Percentiles rank a stretch among this genome's conserved stretches.
Evolutionary conservation across 345 rosid genomes (phyloP).

Genomic region (Salix udensis): DNA sequence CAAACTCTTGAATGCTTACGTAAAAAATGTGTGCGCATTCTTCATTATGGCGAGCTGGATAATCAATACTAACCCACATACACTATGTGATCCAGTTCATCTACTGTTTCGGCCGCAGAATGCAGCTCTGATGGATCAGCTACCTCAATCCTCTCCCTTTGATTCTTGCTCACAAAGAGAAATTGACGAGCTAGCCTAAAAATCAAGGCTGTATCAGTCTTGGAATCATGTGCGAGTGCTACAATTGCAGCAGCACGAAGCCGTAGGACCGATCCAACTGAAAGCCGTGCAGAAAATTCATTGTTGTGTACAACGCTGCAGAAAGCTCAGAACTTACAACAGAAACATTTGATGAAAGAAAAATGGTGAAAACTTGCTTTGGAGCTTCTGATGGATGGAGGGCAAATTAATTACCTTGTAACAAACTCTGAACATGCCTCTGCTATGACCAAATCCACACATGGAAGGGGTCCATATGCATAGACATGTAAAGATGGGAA

Average conservation of each 20-base stretch:
- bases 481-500: conserved; percentile 72
- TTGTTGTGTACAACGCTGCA: conserved; percentile 78
- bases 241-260: conserved; percentile 79
- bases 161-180: conserved; percentile 41
- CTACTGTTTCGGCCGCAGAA: conserved; percentile 15
- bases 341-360: background rate
- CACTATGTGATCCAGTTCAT: conserved; percentile 17
- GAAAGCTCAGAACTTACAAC: conserved; percentile 31
- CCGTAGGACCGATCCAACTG: conserved; percentile 76
- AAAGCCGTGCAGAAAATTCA: conserved; percentile 89
- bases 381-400: conserved; percentile 10
- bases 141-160: conserved; percentile 9
- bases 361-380: conserved; percentile 2
- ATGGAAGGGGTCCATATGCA: conserved; percentile 84
- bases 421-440: conserved; percentile 77
- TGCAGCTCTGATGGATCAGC: conserved; percentile 12
- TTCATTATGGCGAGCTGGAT: background rate
- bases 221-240: conserved; percentile 64
- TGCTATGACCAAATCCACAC: conserved; percentile 66
- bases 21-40: background rate
- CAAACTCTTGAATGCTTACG: background rate
- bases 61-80: conserved; percentile 16
- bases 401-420: conserved; percentile 55
- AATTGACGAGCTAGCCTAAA: conserved; percentile 70
- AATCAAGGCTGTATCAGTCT: conserved; percentile 57